Evolutionary conservation across 2,329 filamentous ascomycete species (phyloP), one percentile per base, ranked within the genome.

Genomic region (Aspergillus clavatus): DNA sequence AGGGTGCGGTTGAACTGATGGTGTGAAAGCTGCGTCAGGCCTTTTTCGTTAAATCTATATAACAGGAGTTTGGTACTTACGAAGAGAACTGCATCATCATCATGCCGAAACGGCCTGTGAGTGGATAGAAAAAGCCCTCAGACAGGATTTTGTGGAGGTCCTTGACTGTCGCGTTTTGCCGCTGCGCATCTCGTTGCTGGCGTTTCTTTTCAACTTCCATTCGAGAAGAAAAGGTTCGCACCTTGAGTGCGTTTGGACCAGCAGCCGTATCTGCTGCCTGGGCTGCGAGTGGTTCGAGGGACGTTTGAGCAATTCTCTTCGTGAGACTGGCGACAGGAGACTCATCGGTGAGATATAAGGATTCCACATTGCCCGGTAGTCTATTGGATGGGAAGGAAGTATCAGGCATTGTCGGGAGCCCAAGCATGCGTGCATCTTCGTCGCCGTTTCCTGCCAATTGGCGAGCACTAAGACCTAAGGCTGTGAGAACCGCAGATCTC

Each of bases 161-260:
- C 60, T 95, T 95, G 8, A 85, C 79, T 11, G 85, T 84, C 3
- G 82, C 74, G 45, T 75, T 75, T 39, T 73, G 76, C 39, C 78
- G 73, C 50, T 71, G 61, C 8, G 62, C 57, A 24, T 67, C 61
- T 38, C 64, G 66, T 39, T 70, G 62, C 42, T 71, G 66, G 10
- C 70, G 69, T 41, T 73, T 76, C 45, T 78, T 79, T 58, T 85
- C 78, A 14, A 83, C 76, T 46, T 80, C 75, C 65, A 90, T 82
- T 14, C 86, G 82, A 0, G 86, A 87, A 8, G 85, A 91, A 68
- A 97, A 95, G 2, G 85, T 95, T 22, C 88, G 83, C 18, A 97
- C 80, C 70, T 97, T 97, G 37, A 98, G 80, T 5, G 85, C 80
- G 54, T 89, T 82, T 0, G 93, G 90, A 0, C 91, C 89, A 0